Evolutionary conservation across 768 basidiomycete species (phyloP).

Genomic region (Asterophora lycoperdoides): DNA sequence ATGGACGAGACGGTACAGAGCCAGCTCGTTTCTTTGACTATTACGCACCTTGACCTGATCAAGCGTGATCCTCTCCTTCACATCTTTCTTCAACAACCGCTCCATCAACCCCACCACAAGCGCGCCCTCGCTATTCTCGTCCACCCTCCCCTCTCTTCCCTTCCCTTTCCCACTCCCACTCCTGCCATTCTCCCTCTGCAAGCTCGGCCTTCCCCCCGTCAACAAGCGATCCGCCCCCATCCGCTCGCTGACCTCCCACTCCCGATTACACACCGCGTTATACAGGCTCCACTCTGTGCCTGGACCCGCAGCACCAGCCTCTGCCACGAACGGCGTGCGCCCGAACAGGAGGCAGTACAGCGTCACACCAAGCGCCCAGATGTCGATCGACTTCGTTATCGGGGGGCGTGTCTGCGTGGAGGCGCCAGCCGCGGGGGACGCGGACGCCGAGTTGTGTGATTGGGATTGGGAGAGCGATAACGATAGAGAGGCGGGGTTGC

Average conservation of each 20-base stretch:
- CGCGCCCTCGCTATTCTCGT: slow-evolving; percentile 47
- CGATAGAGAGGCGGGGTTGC: slow-evolving; percentile 12
- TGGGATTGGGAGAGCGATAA: slow-evolving; percentile 14
- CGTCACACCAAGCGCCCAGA: slow-evolving; percentile 97
- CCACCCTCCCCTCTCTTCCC: not conserved
- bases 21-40: slow-evolving; percentile 7
- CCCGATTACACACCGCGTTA: slow-evolving; percentile 68
- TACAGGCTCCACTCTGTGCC: slow-evolving; percentile 71
- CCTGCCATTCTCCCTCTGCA: no score
- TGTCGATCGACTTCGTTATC: slow-evolving; percentile 91
- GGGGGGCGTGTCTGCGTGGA: slow-evolving; percentile 35
- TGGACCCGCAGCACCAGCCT: slow-evolving; percentile 23
- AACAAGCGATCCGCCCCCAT: slow-evolving; percentile 71
- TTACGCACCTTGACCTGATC: slow-evolving; percentile 70
- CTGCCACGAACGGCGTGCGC: slow-evolving; percentile 61
- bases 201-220: slow-evolving; percentile 50
- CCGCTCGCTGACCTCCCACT: slow-evolving; percentile 60
- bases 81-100: slow-evolving; percentile 78
- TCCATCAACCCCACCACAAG: slow-evolving; percentile 70
- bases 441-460: slow-evolving; percentile 17
- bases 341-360: slow-evolving; percentile 94
- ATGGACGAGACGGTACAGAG: not conserved
- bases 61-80: slow-evolving; percentile 66
- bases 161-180: no score
- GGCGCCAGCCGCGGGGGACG: slow-evolving; percentile 26